Evolutionary conservation across 345 rosid species (phyloP), one percentile per base, ranked within the genome.

Genomic region (Melastoma malabathricum): DNA sequence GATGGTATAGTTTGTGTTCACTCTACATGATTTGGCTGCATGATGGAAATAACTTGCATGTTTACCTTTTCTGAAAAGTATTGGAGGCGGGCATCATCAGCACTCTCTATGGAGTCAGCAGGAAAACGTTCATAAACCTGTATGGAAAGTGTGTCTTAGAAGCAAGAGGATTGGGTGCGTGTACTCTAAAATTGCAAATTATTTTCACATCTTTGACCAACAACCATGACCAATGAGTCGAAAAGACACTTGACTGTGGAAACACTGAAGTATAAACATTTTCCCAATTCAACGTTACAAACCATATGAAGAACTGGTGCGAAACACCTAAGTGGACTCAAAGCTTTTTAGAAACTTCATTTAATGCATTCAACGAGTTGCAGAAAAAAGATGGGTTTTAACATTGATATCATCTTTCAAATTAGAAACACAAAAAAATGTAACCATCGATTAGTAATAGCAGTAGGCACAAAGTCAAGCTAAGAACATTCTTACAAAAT

Each of bases 81-180:
- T 46, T 83, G 96, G 59, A 80, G 75, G 57, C 98, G 96, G 45
- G 87, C 94, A 72, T 80, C 74, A 59, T 82, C 86, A 7, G 51
- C 86, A 44, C 78, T 70, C 49, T 43, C 62, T 44, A 77, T 58
- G 19, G 86, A 76, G 43, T 66, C 75, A 43, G 77, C 82, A 59
- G 69, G 74, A 70, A 86, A 80, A 53, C 96, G 78, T 69, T 86
- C 89, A 68, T 73, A 90, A 44, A 90, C 71, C 98, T 90, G 82
- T 54, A 58, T 31, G n/a, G 38, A 44, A 64, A 27, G 2, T 66
- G 65, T 58, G 16, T 15, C 44, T 53, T 60, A 15, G 63, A 43
- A 34, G 52, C 46, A 48, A 59, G n/a, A 55, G 62, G 19, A 44
- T 14, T 27, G 22, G 25, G 16, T 34, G 20, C 20, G 6, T 20